Base-by-base conservation (phyloP, 192 early-diverging fungal genomes). In the Coemansia sp. region DNA sequence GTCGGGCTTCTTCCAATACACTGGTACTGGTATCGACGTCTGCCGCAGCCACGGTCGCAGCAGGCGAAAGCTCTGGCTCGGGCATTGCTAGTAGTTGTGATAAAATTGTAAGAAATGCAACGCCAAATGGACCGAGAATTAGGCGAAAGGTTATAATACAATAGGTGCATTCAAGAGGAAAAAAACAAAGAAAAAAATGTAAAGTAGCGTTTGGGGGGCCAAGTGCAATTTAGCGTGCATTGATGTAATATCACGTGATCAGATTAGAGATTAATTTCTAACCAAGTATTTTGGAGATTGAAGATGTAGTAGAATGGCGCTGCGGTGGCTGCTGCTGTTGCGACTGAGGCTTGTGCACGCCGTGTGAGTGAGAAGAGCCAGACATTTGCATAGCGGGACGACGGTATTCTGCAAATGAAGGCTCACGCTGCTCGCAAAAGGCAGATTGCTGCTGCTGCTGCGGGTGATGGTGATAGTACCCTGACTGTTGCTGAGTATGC, bases 241-340 rank as follows among this genome's bases (percentile, higher is more conserved):
- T 10, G 4, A 17, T 67, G 42, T 26, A 13, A 38, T 30, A 21
- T 39, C 59, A 39, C 59, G 37, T 19, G 59, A 59, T 58, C 13
- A 63, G 46, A 28, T 59, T 61, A 30, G 16, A n/a, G 46, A 69
- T 32, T 35, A 17, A 32, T 3, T 40, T 39, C 33, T 61, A 72
- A 30, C 63, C 63, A 10, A 68, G 64, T 42, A 72, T 85, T 49
- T 69, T 68, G 13, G 80, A 82, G 35, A 82, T 82, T 19, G 80
- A 74, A 26, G 59, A 46, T 21, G 50, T 37, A 19, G 13, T 37
- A 19, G 13, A 38, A 30, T 30, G 68, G 64, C 37, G 63, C 42
- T 26, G 52, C 37, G 68, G 26, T 32, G 30, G 55, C 28, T 57
- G 69, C 53, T 33, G 66, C 64, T 49, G 40, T 73, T 73, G 37